Base-by-base conservation (phyloP, 306 rosid species). In the Malus asiatica region DNA sequence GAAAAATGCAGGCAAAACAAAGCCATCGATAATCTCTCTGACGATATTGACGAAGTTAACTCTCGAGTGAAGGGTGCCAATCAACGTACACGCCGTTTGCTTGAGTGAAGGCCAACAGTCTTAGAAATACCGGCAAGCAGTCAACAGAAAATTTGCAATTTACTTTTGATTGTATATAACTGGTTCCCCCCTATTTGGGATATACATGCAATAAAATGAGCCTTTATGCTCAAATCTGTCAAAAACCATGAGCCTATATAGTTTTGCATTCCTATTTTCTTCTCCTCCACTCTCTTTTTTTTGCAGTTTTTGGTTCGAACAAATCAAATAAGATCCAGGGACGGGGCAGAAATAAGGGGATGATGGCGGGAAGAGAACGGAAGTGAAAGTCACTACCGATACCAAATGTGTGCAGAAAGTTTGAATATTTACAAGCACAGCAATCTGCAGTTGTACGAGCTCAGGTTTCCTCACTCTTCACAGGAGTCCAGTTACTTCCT, bases 21-120 rank as follows among this genome's bases (percentile, higher is more conserved):
- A 77, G 93, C 96, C 27, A 88, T 96, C 30, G 97, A 93, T 87
- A 77, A 92, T 88, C 90, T 96, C 16, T 48, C 83, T 27, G 93
- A 86, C 20, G 98, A 96, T 38, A 89, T 90, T 59, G 97, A 92
- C 66, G 93, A 89, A 78, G 68, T 96, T 57, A 96, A 90, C 69
- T 63, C 78, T 75, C 89, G 97, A 77, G 90, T 96, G 80, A 96
- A 93, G 85, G 96, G 96, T 6, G 90, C 98, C 3, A 96, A 89
- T 79, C 93, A 89, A 25, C 93, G 96, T 27, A 83, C 98, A 62
- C 90, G 97, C 64, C 84, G 72, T 22, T 80, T 96, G 80, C n/a
- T 92, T 22, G 87, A 67, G 84, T 86, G 78, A 89, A 57, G 51
- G 6, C 6, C 42, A 10, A 32, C 61, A 29, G 46, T 20, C 61